These are phyloP conservation scores for Lepidium africanum DNA, from an alignment of 345 rosid genomes.

Conservation along the genomic window DNA sequence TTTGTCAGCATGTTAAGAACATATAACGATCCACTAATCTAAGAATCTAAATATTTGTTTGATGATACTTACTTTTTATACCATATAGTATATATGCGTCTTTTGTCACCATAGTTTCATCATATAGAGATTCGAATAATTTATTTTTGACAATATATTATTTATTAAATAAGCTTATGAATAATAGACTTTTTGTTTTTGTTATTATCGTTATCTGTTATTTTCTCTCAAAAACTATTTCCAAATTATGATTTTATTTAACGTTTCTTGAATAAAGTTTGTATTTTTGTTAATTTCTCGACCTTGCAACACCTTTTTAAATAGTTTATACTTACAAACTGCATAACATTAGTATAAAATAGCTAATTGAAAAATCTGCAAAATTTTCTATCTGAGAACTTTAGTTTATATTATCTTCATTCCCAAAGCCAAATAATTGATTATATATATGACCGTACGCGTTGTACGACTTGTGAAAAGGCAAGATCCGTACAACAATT, in stretches of 20 bases:
- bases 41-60: too few relatives aligned
- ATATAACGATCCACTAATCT: too few relatives aligned
- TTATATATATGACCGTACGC: not conserved
- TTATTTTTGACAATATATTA: too few relatives aligned
- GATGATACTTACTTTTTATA: too few relatives aligned
- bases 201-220: not conserved
- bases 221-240: not conserved
- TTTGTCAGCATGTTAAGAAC: too few relatives aligned
- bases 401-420: not conserved
- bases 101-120: too few relatives aligned
- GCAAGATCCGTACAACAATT: slow-evolving; percentile 11
- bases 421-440: not conserved
- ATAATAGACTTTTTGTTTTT: too few relatives aligned
- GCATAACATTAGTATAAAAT: not conserved
- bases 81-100: too few relatives aligned
- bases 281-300: not conserved
- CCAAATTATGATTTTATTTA: not conserved
- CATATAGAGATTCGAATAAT: too few relatives aligned
- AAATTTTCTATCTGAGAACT: not conserved
- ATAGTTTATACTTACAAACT: not conserved
- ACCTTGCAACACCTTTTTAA: not conserved
- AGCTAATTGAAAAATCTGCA: not conserved
- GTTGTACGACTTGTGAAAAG: not conserved
- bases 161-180: too few relatives aligned
- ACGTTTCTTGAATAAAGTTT: not conserved